Evolutionary conservation across 345 rosid genomes (phyloP).

Genomic region (Euphorbia tirucalli): DNA sequence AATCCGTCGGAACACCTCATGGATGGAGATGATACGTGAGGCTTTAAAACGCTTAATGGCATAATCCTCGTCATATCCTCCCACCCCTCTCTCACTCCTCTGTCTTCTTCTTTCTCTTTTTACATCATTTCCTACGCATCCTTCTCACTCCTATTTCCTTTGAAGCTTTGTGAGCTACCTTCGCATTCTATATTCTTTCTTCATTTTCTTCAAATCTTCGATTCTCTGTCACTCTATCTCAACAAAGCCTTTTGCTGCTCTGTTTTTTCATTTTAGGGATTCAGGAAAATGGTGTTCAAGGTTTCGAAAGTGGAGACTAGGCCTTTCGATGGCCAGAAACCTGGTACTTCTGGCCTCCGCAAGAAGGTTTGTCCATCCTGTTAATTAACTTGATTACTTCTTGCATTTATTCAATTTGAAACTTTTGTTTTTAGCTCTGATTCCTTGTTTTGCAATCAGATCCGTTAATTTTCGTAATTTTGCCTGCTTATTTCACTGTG

Average conservation of each 20-base stretch:
- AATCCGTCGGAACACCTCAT: background rate
- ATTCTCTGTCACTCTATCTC: background rate
- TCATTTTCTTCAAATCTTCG: background rate
- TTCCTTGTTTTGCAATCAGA: background rate
- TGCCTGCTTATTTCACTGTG: background rate
- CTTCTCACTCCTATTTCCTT: background rate
- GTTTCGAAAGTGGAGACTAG: constrained; percentile 56
- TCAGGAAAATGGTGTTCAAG: constrained; percentile 52
- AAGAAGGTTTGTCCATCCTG: constrained; percentile 61
- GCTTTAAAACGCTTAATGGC: background rate
- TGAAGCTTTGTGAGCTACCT: background rate
- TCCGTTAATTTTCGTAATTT: background rate
- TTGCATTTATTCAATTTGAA: background rate
- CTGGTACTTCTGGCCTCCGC: constrained; percentile 99
- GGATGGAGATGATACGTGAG: background rate
- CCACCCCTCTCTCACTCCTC: background rate
- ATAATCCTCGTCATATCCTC: constrained; percentile 1
- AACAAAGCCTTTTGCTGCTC: background rate
- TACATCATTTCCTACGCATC: background rate
- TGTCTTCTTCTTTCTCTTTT: background rate
- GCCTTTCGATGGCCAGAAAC: constrained; percentile 92
- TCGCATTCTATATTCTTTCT: background rate
- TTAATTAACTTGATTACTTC: background rate
- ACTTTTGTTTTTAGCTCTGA: background rate
- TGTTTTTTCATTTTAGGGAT: background rate